Conservation (phyloP, 176 grass and related monocot genomes). For the Lolium rigidum region DNA sequence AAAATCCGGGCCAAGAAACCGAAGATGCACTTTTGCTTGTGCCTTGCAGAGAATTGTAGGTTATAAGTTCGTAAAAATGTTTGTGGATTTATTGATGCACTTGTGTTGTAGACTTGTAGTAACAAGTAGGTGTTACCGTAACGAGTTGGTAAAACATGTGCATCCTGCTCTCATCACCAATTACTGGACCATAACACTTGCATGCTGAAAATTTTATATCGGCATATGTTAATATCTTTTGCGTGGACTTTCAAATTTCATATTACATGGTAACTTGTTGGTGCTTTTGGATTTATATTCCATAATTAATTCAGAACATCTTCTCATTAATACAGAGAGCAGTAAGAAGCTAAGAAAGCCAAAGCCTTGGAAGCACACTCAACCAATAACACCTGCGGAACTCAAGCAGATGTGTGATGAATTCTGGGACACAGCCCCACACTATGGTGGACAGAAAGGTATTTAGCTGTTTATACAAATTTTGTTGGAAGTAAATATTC, state of each 20-base stretch:
- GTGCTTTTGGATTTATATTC: slow-evolving; percentile 18
- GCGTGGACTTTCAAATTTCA: background rate
- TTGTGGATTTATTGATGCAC: background rate
- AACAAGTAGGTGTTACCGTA: slow-evolving; percentile 10
- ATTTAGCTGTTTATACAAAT: background rate
- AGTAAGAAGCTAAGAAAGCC: slow-evolving; percentile 84
- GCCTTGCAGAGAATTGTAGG: background rate
- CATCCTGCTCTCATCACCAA: background rate
- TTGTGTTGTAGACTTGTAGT: too few relatives aligned
- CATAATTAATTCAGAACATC: background rate
- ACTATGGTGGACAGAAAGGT: slow-evolving; percentile 99
- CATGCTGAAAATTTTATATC: background rate
- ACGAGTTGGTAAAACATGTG: background rate
- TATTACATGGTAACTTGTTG: slow-evolving; percentile 3
- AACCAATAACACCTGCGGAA: slow-evolving; percentile 63
- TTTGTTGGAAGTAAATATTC: background rate
- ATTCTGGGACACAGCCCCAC: slow-evolving; percentile 97
- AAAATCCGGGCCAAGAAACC: background rate
- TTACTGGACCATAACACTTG: background rate
- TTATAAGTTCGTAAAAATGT: background rate
- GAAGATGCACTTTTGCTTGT: background rate
- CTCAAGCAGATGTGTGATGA: slow-evolving; percentile 89
- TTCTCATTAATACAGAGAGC: slow-evolving; percentile 60
- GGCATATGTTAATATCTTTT: background rate
- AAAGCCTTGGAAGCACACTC: slow-evolving; percentile 92